Base-by-base conservation (phyloP, 352 stramenopile species). In the Phytophthora pini region DNA sequence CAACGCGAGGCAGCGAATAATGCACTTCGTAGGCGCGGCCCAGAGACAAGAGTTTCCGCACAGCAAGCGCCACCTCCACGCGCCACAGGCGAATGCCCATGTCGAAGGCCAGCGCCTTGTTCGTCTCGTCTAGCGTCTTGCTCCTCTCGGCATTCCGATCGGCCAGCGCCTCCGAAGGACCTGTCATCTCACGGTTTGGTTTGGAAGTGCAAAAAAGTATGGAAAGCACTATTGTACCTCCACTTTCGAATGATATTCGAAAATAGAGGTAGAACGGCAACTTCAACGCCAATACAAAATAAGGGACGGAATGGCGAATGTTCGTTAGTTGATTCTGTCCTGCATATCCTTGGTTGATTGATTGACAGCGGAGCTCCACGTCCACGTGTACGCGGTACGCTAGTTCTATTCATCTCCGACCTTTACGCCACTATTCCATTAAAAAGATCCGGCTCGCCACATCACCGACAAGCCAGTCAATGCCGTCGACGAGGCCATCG, bases 401-500 rank as follows among this genome's bases (percentile, higher is more conserved):
- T n/a, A 17, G 36, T 43, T 43, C 38, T 43, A 20, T 43, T 32
- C 13, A n/a, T n/a, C 27, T 17, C 10, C 32, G 17, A 43, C 15
- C 29, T 32, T 31, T 17, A 27, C 29, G 31, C 20, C 31, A 8
- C 22, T 66, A 93, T 61, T 94, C 85, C 66, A 98, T 92, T 58
- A 99, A 89, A 68, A 98, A 99, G 57, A 99, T 99, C 46, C 97
- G 83, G 61, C 86, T 97, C 3, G 88, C 89, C 56, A 99, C 98
- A 76, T 99, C 97, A 13, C 87, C 67, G 0, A 99, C 95, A 58
- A 99, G 89, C 97, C 97, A 99, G 75, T 99, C 98, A 61, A 99
- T 97, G 34, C 95, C 96, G n/a, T 98, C 84, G 12, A 95, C 74
- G 15, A 99, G 86, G 5, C 98, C 97, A 43, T 97, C 84, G 26